These are phyloP conservation scores for Amanita pseudoporphyria DNA, from an alignment of 768 basidiomycete species.

Conservation along the genomic window DNA sequence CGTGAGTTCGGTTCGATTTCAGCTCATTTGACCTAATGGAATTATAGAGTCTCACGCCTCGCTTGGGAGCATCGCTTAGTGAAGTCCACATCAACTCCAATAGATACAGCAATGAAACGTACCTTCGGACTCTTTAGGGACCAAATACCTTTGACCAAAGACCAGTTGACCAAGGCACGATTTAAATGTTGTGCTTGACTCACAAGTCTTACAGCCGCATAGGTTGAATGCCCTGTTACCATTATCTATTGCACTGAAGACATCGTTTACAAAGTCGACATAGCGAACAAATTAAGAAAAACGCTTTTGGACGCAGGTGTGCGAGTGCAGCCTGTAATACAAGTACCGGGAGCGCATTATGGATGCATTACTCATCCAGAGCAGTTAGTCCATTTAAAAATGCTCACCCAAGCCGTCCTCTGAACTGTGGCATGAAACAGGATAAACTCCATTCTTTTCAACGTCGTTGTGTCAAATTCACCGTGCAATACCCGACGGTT, in stretches of 20 bases:
- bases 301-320: slow-evolving; percentile 15
- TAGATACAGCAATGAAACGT: neutral
- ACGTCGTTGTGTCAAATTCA: neutral
- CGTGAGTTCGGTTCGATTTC: neutral
- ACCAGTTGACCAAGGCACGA: slow-evolving; percentile 14
- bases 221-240: slow-evolving; percentile 20
- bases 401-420: neutral
- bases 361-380: slow-evolving; percentile 16
- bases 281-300: slow-evolving; percentile 14
- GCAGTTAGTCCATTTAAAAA: slow-evolving; percentile 11
- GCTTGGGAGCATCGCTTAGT: neutral
- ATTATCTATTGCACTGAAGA: slow-evolving; percentile 22
- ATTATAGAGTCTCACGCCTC: neutral
- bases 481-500: neutral
- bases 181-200: neutral
- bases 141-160: slow-evolving; percentile 5
- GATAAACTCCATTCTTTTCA: neutral
- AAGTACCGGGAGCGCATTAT: slow-evolving; percentile 22
- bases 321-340: slow-evolving; percentile 11
- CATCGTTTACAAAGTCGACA: slow-evolving; percentile 19
- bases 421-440: neutral
- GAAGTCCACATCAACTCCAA: too few relatives aligned
- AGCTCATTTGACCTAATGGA: neutral
- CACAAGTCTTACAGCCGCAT: neutral
- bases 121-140: neutral